Percentiles rank a stretch among this genome's conserved stretches.
These are phyloP conservation scores for Aristolochia fimbriata DNA, from an alignment of 164 flowering plant genomes.

Conservation along the genomic window DNA sequence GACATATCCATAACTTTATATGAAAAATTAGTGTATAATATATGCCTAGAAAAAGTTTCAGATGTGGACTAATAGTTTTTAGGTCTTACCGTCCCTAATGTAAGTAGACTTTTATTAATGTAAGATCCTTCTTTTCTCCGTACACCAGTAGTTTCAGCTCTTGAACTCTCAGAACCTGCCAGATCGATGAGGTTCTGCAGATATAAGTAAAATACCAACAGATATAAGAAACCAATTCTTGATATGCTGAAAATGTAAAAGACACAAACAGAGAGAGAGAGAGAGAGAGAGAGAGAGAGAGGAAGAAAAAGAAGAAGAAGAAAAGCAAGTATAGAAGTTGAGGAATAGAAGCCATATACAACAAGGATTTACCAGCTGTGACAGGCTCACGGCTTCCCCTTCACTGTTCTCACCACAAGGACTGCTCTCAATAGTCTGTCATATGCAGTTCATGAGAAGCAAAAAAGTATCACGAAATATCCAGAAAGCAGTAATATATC, in stretches of 20 bases:
- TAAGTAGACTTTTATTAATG: conserved; percentile 89
- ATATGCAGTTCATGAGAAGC: conserved; percentile 5
- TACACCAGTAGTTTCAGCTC: conserved; percentile 88
- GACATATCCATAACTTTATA: too few relatives aligned
- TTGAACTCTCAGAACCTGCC: conserved; percentile 99
- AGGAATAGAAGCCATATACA: not conserved
- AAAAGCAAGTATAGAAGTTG: not conserved
- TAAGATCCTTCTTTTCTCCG: conserved; percentile 95
- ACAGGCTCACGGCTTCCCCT: conserved; percentile 83
- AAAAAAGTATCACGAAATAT: not conserved
- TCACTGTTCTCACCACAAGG: conserved; percentile 73
- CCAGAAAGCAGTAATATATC: not conserved
- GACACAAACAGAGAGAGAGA: not conserved
- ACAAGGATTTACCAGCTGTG: conserved; percentile 60
- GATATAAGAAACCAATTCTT: conserved; percentile 18
- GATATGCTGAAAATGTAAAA: not conserved
- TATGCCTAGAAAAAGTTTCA: too few relatives aligned
- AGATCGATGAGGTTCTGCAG: conserved; percentile 99
- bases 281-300: not conserved
- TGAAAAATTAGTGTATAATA: too few relatives aligned
- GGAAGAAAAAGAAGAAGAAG: not conserved
- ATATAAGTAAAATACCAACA: conserved; percentile 27
- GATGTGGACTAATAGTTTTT: not conserved
- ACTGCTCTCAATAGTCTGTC: conserved; percentile 94
- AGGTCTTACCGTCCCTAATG: conserved; percentile 93